These are phyloP conservation scores for Cystoisospora suis DNA, from an alignment of 169 alveolate species.

Conservation along the genomic window DNA sequence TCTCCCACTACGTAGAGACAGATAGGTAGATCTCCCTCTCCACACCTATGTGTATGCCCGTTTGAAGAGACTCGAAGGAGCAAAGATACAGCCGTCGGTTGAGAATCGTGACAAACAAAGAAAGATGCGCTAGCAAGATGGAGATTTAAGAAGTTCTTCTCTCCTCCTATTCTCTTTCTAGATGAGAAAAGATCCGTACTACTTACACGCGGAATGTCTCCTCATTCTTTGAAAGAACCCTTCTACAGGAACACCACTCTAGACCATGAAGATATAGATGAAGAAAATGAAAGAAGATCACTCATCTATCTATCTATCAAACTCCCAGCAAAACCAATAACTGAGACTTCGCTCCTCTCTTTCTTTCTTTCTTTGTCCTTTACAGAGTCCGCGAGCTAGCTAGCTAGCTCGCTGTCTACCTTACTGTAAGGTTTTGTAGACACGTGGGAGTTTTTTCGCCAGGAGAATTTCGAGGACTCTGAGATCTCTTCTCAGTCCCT, in stretches of 20 bases:
- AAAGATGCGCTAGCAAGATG: neutral
- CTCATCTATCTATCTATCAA: neutral
- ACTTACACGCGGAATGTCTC: neutral
- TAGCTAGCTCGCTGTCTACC: neutral
- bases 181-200: neutral
- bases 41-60: no score
- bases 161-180: neutral
- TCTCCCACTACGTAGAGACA: neutral
- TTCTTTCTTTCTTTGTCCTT: neutral
- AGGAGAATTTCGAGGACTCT: constrained; percentile 79
- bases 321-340: neutral
- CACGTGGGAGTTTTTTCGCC: constrained; percentile 72
- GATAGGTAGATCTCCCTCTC: no score
- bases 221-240: neutral
- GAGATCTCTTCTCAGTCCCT: constrained; percentile 79
- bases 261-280: neutral
- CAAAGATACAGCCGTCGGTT: neutral
- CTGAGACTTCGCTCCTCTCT: neutral
- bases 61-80: no score
- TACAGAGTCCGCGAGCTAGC: neutral
- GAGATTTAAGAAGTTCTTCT: no score
- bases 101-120: neutral
- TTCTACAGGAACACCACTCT: neutral
- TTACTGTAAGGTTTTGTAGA: constrained; percentile 75
- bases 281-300: neutral